Percentiles rank a stretch among this genome's conserved stretches.
phyloP scores from a whole-genome alignment of 2,329 filamentous ascomycete genomes.

The Fusarium illudens region DNA sequence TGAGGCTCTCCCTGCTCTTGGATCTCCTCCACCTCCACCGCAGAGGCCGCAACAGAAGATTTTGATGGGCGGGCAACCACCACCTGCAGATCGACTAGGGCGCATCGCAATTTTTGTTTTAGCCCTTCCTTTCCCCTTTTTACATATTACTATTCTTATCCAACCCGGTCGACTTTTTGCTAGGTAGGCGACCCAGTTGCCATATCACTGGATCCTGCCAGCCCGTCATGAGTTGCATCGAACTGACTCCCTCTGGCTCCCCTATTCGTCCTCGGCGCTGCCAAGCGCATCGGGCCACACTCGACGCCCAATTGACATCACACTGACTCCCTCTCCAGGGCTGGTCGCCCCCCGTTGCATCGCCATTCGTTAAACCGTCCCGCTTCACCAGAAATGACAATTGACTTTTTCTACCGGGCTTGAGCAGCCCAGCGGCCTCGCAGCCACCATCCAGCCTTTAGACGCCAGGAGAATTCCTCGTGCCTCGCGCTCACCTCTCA shows the following conservation, averaged over 20 bases:
- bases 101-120: constrained; percentile 12
- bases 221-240: constrained; percentile 19
- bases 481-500: constrained; percentile 27
- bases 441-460: background rate
- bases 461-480: constrained; percentile 3
- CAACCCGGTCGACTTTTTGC: background rate
- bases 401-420: constrained; percentile 12
- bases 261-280: constrained; percentile 30
- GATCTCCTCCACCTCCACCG: background rate
- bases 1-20: constrained; percentile 2
- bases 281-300: constrained; percentile 29
- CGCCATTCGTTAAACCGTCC: constrained; percentile 25
- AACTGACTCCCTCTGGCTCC: constrained; percentile 24
- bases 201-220: constrained; percentile 8
- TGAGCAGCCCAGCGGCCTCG: constrained; percentile 2
- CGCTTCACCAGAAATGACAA: constrained; percentile 20
- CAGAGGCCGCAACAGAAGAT: constrained; percentile 15
- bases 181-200: constrained; percentile 4
- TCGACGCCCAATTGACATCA: constrained; percentile 39
- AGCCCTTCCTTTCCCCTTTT: background rate
- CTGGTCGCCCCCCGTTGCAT: constrained; percentile 9
- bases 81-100: background rate
- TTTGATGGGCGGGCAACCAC: constrained; percentile 19
- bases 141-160: constrained; percentile 4
- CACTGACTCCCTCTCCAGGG: constrained; percentile 26